Base-by-base conservation (phyloP, 805 yeast genomes). In the Wickerhamiella hasegawae region DNA sequence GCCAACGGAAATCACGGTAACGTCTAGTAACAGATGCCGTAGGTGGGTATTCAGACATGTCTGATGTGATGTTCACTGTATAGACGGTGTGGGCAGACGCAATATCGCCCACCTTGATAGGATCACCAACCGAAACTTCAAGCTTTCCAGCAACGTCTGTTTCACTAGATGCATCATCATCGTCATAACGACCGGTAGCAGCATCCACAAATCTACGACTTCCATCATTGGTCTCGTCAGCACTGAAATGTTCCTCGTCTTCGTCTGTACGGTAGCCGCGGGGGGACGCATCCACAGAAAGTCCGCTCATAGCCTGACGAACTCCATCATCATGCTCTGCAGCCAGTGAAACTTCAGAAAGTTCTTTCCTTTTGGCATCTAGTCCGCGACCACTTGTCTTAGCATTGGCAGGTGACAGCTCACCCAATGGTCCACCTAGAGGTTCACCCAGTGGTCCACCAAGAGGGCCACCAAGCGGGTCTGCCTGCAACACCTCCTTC, bases 1-100 rank as follows among this genome's bases (percentile, higher is more conserved):
- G 63, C 97, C 97, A 87, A 41, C 94, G 62, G 57, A 90, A 87
- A 55, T 90, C 98, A 35, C 76, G 71, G 55, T 87, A 90, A 44
- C 98, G 68, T 52, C 98, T 66, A 4, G 82, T 69, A 0, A 85
- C 96, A 9, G 64, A 58, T 0, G 65, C 58, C n/a, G 52, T 42
- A 16, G 52, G 45, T 4, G 18, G 19, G 32, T 60, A 50, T 28
- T 59, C 45, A 1, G 57, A 54, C 10, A 69, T 66, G 33, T 64
- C 61, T 6, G 81, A 67, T 33, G 57, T 66, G 12, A 92, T 72
- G 23, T 68, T 68, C 17, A 90, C 81, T 2, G 78, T 69, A 55
- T 87, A 90, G 5, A 80, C 93, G 2, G 87, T 80, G 53, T 90
- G 94, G 1, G 93, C 79, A 28, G 76, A 71, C 0, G 97, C 74